phyloP scores from a whole-genome alignment of 2,329 filamentous ascomycete species.

The Penicillium corylophilum region DNA sequence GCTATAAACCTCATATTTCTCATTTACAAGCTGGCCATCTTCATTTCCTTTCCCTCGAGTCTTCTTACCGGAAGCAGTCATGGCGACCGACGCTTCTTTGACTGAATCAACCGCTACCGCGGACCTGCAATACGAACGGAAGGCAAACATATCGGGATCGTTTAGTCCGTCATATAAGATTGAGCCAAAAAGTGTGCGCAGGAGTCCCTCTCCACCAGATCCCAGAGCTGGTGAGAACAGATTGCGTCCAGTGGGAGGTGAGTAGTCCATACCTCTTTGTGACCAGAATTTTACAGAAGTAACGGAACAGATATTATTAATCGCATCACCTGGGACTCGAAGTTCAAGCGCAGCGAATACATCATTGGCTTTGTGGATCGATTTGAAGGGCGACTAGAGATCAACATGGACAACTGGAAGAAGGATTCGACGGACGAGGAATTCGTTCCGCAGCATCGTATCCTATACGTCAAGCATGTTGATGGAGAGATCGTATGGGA shows the following conservation, averaged over 20 bases:
- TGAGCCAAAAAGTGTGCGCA: background rate
- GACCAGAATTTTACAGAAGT: background rate
- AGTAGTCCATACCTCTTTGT: background rate
- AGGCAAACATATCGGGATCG: background rate
- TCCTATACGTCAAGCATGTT: slow-evolving; percentile 48
- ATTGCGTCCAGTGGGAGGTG: slow-evolving; percentile 20
- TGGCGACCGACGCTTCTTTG: background rate
- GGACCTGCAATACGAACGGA: background rate
- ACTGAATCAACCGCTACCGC: background rate
- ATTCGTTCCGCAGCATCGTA: slow-evolving; percentile 57
- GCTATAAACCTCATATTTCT: background rate
- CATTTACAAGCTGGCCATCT: background rate
- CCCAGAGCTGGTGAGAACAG: slow-evolving; percentile 16
- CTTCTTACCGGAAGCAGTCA: background rate
- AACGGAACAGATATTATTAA: slow-evolving; percentile 44
- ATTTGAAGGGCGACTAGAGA: slow-evolving; percentile 52
- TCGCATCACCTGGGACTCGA: slow-evolving; percentile 52
- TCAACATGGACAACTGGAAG: slow-evolving; percentile 51
- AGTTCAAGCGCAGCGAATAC: slow-evolving; percentile 46
- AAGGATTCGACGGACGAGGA: slow-evolving; percentile 55
- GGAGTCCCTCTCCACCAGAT: slow-evolving; percentile 1
- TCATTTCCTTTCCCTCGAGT: background rate
- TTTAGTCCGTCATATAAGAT: background rate
- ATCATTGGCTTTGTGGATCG: slow-evolving; percentile 56
- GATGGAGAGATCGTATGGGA: slow-evolving; percentile 52